A percentile compares a stretch with the other conserved stretches of the same genome.
phyloP scores from a whole-genome alignment of 1,139 yeast species.

The Diutina sp. region DNA sequence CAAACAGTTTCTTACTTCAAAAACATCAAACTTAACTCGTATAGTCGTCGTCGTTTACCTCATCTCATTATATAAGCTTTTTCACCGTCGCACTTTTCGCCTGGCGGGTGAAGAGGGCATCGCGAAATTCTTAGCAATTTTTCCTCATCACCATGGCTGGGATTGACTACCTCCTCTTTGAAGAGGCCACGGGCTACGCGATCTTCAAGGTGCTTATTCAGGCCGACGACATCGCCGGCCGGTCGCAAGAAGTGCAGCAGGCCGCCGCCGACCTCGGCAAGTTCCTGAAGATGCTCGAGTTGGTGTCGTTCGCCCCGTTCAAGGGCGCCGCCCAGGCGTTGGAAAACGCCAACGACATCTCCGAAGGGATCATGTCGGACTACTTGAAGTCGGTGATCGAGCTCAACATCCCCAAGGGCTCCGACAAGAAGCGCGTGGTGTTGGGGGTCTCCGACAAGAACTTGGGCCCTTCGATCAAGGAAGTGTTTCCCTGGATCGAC shows the following conservation, averaged over 20 bases:
- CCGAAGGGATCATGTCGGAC: slow-evolving; percentile 93
- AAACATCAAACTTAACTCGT: no score
- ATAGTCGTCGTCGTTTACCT: not conserved
- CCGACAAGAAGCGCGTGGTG: slow-evolving; percentile 50
- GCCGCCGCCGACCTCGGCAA: slow-evolving; percentile 78
- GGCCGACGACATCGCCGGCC: slow-evolving; percentile 89
- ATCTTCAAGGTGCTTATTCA: slow-evolving; percentile 87
- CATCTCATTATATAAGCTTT: not conserved
- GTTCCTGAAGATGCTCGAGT: slow-evolving; percentile 86
- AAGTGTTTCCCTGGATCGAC: slow-evolving; percentile 75
- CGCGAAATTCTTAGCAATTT: not conserved
- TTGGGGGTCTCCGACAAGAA: slow-evolving; percentile 92
- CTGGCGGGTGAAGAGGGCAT: not conserved
- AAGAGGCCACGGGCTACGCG: slow-evolving; percentile 98
- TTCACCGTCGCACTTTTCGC: not conserved
- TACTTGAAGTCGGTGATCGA: slow-evolving; percentile 82
- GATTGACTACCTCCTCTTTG: slow-evolving; percentile 84
- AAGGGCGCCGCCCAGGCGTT: slow-evolving; percentile 98
- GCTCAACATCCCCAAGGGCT: slow-evolving; percentile 80
- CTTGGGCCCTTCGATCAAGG: slow-evolving; percentile 95
- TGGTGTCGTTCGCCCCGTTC: slow-evolving; percentile 95
- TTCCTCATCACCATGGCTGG: slow-evolving; percentile 2
- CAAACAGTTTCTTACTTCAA: no score
- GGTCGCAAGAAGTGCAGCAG: slow-evolving; percentile 88
- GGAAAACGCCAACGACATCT: slow-evolving; percentile 94